Conservation (phyloP, 139 green algal genomes). For the Chlamydomonas sp. region DNA sequence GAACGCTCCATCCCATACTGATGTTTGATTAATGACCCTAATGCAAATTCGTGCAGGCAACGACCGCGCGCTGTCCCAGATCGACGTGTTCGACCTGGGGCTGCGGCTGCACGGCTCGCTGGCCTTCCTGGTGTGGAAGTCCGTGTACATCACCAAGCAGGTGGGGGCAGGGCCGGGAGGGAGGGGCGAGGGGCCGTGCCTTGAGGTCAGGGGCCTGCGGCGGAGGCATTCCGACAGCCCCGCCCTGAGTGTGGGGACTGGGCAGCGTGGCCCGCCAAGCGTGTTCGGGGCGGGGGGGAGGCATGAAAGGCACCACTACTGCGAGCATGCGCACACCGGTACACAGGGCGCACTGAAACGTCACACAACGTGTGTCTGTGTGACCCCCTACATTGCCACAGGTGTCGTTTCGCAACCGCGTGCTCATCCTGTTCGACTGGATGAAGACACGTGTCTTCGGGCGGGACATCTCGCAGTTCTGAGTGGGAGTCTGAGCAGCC, state of each 20-base stretch:
- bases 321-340: too few species aligned
- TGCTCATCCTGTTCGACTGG: slow-evolving; percentile 81
- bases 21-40: neutral
- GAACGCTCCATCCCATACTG: slow-evolving; percentile 1
- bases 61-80: slow-evolving; percentile 6
- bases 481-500: neutral
- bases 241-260: too few species aligned
- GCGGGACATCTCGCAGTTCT: slow-evolving; percentile 38
- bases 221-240: too few species aligned
- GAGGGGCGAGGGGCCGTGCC: neutral
- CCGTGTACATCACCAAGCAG: slow-evolving; percentile 88
- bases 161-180: slow-evolving; percentile 13
- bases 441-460: slow-evolving; percentile 41
- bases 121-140: slow-evolving; percentile 72
- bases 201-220: neutral
- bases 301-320: too few species aligned
- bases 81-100: slow-evolving; percentile 37
- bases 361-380: too few species aligned
- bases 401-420: slow-evolving; percentile 78
- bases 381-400: slow-evolving; percentile 24
- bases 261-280: too few species aligned
- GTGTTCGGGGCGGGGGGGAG: too few species aligned
- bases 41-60: slow-evolving; percentile 1
- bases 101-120: slow-evolving; percentile 59
- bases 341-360: too few species aligned